Evolutionary conservation across 192 early-diverging fungal genomes (phyloP).

Genomic region (Coemansia sp.): DNA sequence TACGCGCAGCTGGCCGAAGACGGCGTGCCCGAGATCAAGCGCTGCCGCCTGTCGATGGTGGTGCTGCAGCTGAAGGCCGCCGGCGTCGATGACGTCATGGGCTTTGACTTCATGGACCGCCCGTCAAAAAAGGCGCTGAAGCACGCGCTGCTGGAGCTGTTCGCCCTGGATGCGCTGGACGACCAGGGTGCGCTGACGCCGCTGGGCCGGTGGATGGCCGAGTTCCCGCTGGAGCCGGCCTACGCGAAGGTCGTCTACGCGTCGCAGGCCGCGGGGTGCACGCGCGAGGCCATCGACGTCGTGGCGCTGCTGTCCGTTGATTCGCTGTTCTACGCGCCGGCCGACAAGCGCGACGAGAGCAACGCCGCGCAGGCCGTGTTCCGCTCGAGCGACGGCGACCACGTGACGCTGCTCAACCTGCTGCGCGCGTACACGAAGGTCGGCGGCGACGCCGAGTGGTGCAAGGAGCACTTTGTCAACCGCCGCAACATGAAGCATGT

Average conservation of each 20-base stretch:
- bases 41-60: slow-evolving; percentile 86
- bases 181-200: slow-evolving; percentile 76
- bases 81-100: slow-evolving; percentile 83
- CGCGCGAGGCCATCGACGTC: slow-evolving; percentile 84
- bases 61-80: slow-evolving; percentile 88
- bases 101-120: slow-evolving; percentile 95
- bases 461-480: slow-evolving; percentile 90
- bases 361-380: slow-evolving; percentile 81
- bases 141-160: slow-evolving; percentile 86
- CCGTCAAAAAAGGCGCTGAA: slow-evolving; percentile 75
- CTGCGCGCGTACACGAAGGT: slow-evolving; percentile 73
- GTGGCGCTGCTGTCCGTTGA: slow-evolving; percentile 93
- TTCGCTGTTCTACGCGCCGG: slow-evolving; percentile 82
- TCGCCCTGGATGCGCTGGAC: slow-evolving; percentile 84
- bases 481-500: slow-evolving; percentile 81
- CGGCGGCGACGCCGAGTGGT: slow-evolving; percentile 85
- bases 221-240: slow-evolving; percentile 89
- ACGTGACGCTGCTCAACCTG: slow-evolving; percentile 88
- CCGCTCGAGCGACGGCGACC: slow-evolving; percentile 85
- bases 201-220: slow-evolving; percentile 80
- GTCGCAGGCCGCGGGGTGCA: slow-evolving; percentile 74
- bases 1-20: slow-evolving; percentile 76
- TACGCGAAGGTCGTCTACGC: slow-evolving; percentile 87
- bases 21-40: slow-evolving; percentile 90
- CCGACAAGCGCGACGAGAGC: slow-evolving; percentile 86